Conservation (phyloP, 441 rosid species). For the Erodium texanum region DNA sequence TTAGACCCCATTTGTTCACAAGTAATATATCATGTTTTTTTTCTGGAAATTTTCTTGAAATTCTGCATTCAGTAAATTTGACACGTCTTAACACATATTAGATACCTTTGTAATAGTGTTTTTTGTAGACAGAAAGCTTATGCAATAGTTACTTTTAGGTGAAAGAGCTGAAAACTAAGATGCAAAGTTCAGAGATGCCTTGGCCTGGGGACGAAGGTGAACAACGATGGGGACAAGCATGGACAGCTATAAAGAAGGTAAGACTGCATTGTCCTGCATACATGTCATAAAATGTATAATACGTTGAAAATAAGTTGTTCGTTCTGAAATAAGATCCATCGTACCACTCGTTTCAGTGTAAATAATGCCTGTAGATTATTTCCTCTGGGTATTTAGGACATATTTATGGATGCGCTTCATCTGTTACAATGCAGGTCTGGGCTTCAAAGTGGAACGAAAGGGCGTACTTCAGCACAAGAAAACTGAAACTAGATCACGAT, state of each 20-base stretch:
- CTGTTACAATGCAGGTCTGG: slow-evolving; percentile 59
- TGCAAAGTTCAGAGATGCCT: slow-evolving; percentile 84
- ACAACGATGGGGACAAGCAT: slow-evolving; percentile 83
- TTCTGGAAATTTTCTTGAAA: not conserved
- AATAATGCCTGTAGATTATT: not conserved
- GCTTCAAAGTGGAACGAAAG: slow-evolving; percentile 99
- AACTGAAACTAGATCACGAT: slow-evolving; percentile 80
- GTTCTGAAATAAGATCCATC: not conserved
- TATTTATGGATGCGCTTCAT: slow-evolving; percentile 16
- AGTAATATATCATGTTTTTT: not conserved
- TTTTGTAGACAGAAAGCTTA: slow-evolving; percentile 4
- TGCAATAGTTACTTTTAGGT: slow-evolving; percentile 40
- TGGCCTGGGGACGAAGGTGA: slow-evolving; percentile 99
- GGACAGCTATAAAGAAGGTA: slow-evolving; percentile 96
- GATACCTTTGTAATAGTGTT: not conserved
- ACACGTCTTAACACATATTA: not conserved
- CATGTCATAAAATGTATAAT: not conserved
- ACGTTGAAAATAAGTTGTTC: not conserved
- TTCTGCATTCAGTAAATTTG: not conserved
- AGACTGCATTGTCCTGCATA: slow-evolving; percentile 8
- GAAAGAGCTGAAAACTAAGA: slow-evolving; percentile 67
- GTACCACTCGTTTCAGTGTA: not conserved
- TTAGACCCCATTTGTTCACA: not conserved
- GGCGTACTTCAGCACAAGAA: slow-evolving; percentile 90
- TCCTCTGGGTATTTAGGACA: slow-evolving; percentile 14